phyloP scores from a whole-genome alignment of 2,329 filamentous ascomycete genomes.

The Fusarium secorum region DNA sequence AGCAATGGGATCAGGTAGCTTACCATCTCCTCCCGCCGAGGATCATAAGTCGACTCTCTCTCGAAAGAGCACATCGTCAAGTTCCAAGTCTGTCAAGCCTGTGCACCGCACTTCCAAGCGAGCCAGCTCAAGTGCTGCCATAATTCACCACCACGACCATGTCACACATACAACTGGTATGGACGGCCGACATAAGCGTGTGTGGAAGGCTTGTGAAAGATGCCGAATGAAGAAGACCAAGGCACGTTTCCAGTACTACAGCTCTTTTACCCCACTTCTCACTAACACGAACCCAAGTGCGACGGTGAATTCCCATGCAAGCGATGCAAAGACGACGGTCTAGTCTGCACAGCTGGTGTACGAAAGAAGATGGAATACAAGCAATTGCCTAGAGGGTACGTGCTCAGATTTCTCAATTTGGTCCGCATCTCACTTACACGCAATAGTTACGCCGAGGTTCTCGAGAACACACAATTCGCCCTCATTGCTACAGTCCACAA shows the following conservation, averaged over 20 bases:
- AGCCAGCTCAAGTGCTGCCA: conserved; percentile 50
- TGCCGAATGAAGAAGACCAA: conserved; percentile 76
- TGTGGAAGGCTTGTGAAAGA: conserved; percentile 72
- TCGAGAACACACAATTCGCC: conserved; percentile 71
- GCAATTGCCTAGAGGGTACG: conserved; percentile 68
- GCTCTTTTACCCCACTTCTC: neutral
- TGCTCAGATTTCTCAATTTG: neutral
- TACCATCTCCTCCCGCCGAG: conserved; percentile 63
- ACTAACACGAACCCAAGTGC: conserved; percentile 54
- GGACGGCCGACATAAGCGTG: conserved; percentile 68
- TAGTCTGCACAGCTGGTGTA: conserved; percentile 69
- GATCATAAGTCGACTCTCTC: conserved; percentile 50
- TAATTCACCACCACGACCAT: conserved; percentile 50
- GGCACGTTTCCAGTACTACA: conserved; percentile 49
- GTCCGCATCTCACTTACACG: conserved; percentile 31
- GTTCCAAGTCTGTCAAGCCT: conserved; percentile 58
- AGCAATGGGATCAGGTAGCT: conserved; percentile 57
- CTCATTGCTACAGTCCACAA: conserved; percentile 71
- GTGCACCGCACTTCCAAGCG: conserved; percentile 62
- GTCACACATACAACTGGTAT: conserved; percentile 47
- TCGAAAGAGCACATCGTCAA: conserved; percentile 51
- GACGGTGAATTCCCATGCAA: conserved; percentile 73
- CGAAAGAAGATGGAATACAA: conserved; percentile 75
- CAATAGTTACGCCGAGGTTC: conserved; percentile 67
- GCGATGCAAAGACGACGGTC: conserved; percentile 70